These are phyloP conservation scores for Neopestalotiopsis rosae DNA, from an alignment of 2,329 filamentous ascomycete species.

Conservation along the genomic window DNA sequence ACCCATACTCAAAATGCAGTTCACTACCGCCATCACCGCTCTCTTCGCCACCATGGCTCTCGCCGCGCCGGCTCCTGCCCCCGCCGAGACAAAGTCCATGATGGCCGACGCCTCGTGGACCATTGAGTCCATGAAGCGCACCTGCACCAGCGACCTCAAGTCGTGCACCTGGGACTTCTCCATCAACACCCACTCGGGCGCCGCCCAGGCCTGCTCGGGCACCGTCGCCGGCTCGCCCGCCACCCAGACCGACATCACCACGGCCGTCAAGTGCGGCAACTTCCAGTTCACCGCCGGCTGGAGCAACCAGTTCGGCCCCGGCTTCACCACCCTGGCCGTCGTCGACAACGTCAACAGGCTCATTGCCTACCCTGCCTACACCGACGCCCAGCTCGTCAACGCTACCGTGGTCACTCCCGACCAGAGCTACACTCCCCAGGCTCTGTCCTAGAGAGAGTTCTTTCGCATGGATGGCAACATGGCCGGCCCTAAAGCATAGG, in stretches of 20 bases:
- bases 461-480: not conserved
- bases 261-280: constrained; percentile 46
- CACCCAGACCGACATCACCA: constrained; percentile 43
- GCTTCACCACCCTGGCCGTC: constrained; percentile 60
- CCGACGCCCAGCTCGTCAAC: constrained; percentile 46
- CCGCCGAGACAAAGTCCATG: constrained; percentile 12
- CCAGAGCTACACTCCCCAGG: constrained; percentile 20
- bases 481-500: not conserved
- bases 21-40: constrained; percentile 17
- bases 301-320: constrained; percentile 62
- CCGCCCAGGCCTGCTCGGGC: constrained; percentile 42
- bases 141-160: constrained; percentile 42
- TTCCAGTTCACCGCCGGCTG: constrained; percentile 60
- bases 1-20: constrained; percentile 15
- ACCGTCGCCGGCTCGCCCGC: constrained; percentile 37
- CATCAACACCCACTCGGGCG: constrained; percentile 40
- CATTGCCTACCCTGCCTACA: constrained; percentile 60
- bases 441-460: constrained; percentile 4
- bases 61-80: constrained; percentile 13
- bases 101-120: constrained; percentile 43
- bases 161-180: constrained; percentile 47
- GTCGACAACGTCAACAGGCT: constrained; percentile 47
- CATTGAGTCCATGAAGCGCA: constrained; percentile 42
- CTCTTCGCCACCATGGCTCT: constrained; percentile 19
- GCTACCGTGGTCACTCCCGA: constrained; percentile 17